Evolutionary conservation across 176 grass and related monocot species (phyloP).

Genomic region (Musa beccarii): DNA sequence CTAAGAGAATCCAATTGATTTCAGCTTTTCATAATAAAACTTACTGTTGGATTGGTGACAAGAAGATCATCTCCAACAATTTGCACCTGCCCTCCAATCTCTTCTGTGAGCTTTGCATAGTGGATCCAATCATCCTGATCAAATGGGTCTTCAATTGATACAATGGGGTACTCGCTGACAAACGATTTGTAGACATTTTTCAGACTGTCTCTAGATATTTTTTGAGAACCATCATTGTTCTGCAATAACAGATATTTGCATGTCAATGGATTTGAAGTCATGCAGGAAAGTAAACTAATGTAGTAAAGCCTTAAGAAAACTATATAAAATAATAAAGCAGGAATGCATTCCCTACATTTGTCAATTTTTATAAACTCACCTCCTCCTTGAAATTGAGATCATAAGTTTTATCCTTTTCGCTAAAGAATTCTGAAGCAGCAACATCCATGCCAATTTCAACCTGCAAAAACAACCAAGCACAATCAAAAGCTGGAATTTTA

Average conservation of each 20-base stretch:
- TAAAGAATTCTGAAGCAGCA: slow-evolving; percentile 93
- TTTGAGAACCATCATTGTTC: slow-evolving; percentile 94
- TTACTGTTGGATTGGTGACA: slow-evolving; percentile 87
- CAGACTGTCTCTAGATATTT: slow-evolving; percentile 91
- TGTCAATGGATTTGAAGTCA: neutral
- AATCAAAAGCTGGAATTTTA: neutral
- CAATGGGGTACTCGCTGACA: slow-evolving; percentile 74
- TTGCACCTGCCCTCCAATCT: slow-evolving; percentile 76
- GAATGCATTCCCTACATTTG: neutral
- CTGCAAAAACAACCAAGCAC: slow-evolving; percentile 16
- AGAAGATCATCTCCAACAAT: slow-evolving; percentile 96
- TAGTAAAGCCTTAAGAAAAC: neutral
- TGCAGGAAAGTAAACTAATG: no score
- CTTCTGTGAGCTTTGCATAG: slow-evolving; percentile 82
- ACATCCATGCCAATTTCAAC: slow-evolving; percentile 99
- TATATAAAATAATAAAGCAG: neutral
- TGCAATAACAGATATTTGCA: slow-evolving; percentile 9
- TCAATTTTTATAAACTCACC: slow-evolving; percentile 17
- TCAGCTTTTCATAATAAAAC: neutral
- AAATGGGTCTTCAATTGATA: slow-evolving; percentile 92
- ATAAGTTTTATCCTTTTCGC: slow-evolving; percentile 82
- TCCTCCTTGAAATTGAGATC: slow-evolving; percentile 97
- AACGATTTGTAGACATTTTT: slow-evolving; percentile 98
- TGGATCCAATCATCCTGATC: slow-evolving; percentile 91
- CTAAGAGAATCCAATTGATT: neutral